A percentile compares a stretch with the other conserved stretches of the same genome.
Conservation (phyloP, 2,329 filamentous ascomycete species). For the Rugonectria rugulosa region DNA sequence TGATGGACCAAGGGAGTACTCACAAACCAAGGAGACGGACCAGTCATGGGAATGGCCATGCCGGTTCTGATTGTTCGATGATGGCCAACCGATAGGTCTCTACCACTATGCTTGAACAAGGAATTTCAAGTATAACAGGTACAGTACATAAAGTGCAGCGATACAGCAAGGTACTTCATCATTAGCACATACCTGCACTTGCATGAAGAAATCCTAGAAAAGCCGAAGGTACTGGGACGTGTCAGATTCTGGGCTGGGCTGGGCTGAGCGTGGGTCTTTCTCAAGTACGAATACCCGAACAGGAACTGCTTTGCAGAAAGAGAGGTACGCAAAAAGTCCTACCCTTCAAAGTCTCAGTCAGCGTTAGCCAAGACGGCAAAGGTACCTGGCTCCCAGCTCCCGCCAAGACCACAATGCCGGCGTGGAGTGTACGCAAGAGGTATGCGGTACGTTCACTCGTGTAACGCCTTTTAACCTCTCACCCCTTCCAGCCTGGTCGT, state of each 20-base stretch:
- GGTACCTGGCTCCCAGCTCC: slow-evolving; percentile 7
- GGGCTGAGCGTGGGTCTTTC: neutral
- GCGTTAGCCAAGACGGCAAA: slow-evolving; percentile 20
- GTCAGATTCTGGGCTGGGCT: neutral
- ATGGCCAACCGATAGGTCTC: too few species aligned
- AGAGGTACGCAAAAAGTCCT: neutral
- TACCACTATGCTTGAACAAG: too few species aligned
- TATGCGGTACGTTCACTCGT: slow-evolving; percentile 12
- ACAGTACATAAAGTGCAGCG: too few species aligned
- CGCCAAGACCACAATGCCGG: slow-evolving; percentile 18
- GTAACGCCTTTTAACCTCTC: neutral
- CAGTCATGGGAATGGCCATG: too few species aligned
- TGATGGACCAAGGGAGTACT: too few species aligned
- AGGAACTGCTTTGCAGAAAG: slow-evolving; percentile 7
- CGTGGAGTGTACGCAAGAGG: slow-evolving; percentile 7
- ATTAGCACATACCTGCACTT: too few species aligned
- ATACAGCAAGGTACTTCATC: too few species aligned
- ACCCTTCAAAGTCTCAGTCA: slow-evolving; percentile 7
- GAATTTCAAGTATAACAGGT: too few species aligned
- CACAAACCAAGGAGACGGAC: too few species aligned
- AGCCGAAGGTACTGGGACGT: neutral
- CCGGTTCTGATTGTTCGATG: too few species aligned
- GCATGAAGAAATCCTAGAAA: neutral
- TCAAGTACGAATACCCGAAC: slow-evolving; percentile 12
- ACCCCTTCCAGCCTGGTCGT: neutral